Base-by-base conservation (phyloP, 2,329 filamentous ascomycete species). In the Davidsoniella australis region DNA sequence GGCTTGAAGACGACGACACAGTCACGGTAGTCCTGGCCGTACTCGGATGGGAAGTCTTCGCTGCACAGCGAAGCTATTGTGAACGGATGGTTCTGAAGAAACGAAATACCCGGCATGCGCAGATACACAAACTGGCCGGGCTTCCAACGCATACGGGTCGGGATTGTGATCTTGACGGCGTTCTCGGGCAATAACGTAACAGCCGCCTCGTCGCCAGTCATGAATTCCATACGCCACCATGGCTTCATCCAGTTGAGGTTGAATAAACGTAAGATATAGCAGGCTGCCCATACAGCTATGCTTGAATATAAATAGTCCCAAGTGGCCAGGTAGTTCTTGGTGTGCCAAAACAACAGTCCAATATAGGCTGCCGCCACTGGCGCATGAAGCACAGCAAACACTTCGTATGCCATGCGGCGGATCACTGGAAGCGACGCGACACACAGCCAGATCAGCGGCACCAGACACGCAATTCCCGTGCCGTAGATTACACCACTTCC, bases 71-170 rank as follows among this genome's bases (percentile, higher is more conserved):
- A 95, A 2, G 89, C 80, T 49, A 96, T 88, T 0, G 91, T 96
- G 61, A 96, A 96, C 0, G 89, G 89, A 58, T 96, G 91, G 57
- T 94, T 95, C 56, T 94, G 85, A 52, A 95, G 79, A 2, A 93
- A 63, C 0, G 87, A 88, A 56, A 96, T 87, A 1, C 85, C 85
- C 0, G 89, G 89, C 81, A 96, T 94, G 47, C 89, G 79, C 17
- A 96, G 71, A 61, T 95, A 96, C 16, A 95, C 83, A 57, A 93
- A 95, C 63, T 96, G 91, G 4, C 89, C 91, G 0, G 89, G 87
- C 60, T 78, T 81, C 89, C 89, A 96, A 54, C 77, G 80, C 73
- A 93, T 84, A 62, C 89, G 85, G 0, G 89, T 95, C 1, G 89
- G 87, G 46, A 96, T 83, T 0, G 89, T 95, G 56, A 96, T 76